phyloP scores from a whole-genome alignment of 1,284 basidiomycete species.

The Cryptococcus sp. region DNA sequence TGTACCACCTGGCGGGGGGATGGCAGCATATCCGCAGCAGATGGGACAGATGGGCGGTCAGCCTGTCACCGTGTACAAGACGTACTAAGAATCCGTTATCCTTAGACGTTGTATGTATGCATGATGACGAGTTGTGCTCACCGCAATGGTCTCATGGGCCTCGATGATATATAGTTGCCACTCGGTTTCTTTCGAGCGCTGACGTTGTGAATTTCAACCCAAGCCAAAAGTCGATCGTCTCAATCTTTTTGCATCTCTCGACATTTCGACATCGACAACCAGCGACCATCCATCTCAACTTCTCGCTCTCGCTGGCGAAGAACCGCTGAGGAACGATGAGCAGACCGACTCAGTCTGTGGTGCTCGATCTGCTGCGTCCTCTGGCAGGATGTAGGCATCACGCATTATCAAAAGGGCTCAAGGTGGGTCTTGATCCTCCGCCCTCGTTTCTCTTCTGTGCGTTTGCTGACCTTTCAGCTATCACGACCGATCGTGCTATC shows the following conservation, averaged over 20 bases:
- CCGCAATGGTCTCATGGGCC: too few species aligned
- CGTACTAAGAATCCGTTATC: neutral
- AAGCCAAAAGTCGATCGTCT: too few species aligned
- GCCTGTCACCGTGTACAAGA: neutral
- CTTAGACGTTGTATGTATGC: neutral
- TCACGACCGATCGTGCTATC: neutral
- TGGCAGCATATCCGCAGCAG: too few species aligned
- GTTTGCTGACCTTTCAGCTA: neutral
- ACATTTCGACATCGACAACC: too few species aligned
- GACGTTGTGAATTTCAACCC: too few species aligned
- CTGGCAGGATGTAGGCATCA: constrained; percentile 1
- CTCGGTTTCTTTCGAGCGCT: too few species aligned
- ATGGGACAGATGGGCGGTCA: neutral
- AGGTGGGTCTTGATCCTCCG: neutral
- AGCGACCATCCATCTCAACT: neutral
- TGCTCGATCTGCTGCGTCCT: constrained; percentile 4
- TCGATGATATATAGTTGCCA: too few species aligned
- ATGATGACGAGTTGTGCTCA: too few species aligned
- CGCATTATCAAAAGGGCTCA: neutral
- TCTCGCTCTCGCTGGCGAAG: neutral
- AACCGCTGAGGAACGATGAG: neutral
- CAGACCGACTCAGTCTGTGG: neutral
- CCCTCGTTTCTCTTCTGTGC: too few species aligned
- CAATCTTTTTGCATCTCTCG: too few species aligned
- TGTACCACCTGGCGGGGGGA: neutral